phyloP scores from a whole-genome alignment of 176 grass and related monocot genomes.

The Juncus inflexus region DNA sequence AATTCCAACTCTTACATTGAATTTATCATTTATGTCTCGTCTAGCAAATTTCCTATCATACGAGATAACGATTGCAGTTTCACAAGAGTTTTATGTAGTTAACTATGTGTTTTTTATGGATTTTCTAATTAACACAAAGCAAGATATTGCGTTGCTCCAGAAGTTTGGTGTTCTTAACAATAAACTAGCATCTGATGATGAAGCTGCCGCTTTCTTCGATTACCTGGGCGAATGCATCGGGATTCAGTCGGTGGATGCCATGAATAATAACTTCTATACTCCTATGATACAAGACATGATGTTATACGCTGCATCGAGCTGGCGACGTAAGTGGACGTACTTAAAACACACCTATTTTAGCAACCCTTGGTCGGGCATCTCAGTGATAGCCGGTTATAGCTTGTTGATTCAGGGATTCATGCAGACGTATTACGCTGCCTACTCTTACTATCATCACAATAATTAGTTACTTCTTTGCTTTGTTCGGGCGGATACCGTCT shows the following conservation, averaged over 20 bases:
- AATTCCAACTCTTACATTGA: slow-evolving; percentile 4
- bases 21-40: not conserved
- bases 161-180: slow-evolving; percentile 12
- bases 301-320: slow-evolving; percentile 8
- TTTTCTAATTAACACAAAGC: not conserved
- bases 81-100: not conserved
- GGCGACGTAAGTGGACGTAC: not conserved
- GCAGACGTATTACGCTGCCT: too few relatives aligned
- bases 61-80: too few relatives aligned
- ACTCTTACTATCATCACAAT: too few relatives aligned
- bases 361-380: slow-evolving; percentile 2
- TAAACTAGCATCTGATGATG: slow-evolving; percentile 17
- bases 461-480: too few relatives aligned
- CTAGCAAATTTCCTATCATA: not conserved
- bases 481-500: too few relatives aligned
- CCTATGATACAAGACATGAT: not conserved
- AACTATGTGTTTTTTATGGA: slow-evolving; percentile 6
- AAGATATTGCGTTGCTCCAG: slow-evolving; percentile 17
- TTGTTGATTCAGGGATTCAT: too few relatives aligned
- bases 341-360: slow-evolving; percentile 20
- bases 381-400: not conserved
- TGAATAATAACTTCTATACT: not conserved
- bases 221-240: not conserved
- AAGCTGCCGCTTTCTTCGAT: slow-evolving; percentile 18
- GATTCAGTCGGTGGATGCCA: too few relatives aligned